Percentiles rank a stretch among this genome's conserved stretches.
Conservation (phyloP, 768 basidiomycete species). For the Cantharellus cinnabarinus region DNA sequence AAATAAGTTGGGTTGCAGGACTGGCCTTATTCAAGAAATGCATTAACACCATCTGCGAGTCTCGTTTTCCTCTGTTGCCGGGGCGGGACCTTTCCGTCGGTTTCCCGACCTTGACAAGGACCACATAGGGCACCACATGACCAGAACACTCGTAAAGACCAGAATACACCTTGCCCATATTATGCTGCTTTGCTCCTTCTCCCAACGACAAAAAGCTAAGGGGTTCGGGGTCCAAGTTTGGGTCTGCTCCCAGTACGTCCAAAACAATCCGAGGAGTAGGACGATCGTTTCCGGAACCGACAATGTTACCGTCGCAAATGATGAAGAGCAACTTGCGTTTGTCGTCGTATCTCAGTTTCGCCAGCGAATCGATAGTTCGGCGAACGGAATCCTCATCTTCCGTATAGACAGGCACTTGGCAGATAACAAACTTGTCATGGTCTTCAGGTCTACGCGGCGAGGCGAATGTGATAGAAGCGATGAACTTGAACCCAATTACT, state of each 20-base stretch:
- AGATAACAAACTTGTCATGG: slow-evolving; percentile 93
- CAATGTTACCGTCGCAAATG: slow-evolving; percentile 96
- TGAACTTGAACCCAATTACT: slow-evolving; percentile 91
- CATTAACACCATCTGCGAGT: slow-evolving; percentile 91
- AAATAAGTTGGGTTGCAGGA: slow-evolving; percentile 5
- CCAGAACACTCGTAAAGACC: slow-evolving; percentile 86
- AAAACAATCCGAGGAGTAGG: slow-evolving; percentile 92
- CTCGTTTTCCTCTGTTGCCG: slow-evolving; percentile 95
- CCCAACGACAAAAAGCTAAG: slow-evolving; percentile 86
- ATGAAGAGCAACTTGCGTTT: slow-evolving; percentile 86
- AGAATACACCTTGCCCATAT: slow-evolving; percentile 96
- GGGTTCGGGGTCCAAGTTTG: slow-evolving; percentile 84
- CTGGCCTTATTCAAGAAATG: slow-evolving; percentile 88
- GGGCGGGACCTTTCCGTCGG: slow-evolving; percentile 83
- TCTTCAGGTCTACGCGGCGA: slow-evolving; percentile 70
- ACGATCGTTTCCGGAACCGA: slow-evolving; percentile 89
- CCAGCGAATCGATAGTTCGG: slow-evolving; percentile 81
- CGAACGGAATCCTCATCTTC: slow-evolving; percentile 78
- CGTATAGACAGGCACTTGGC: slow-evolving; percentile 97
- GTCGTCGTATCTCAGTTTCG: slow-evolving; percentile 91
- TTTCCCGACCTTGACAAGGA: slow-evolving; percentile 85
- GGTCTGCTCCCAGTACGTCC: slow-evolving; percentile 87
- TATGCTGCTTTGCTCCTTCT: slow-evolving; percentile 88
- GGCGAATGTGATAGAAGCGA: slow-evolving; percentile 74
- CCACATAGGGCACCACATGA: slow-evolving; percentile 89